Conservation (phyloP, 2,329 filamentous ascomycete genomes). For the Cercospora sp. region DNA sequence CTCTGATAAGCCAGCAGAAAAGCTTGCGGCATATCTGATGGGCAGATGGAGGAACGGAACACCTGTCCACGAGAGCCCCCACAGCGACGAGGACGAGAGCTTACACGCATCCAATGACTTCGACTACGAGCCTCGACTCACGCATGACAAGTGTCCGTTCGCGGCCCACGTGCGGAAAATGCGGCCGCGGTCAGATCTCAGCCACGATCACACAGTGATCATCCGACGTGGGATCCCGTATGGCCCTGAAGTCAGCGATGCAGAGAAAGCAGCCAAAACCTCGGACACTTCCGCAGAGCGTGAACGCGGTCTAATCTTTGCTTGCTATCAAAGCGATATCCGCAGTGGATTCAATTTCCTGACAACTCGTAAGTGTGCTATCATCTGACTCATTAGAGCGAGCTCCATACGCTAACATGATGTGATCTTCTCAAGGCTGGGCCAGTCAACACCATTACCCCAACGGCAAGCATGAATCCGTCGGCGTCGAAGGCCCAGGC, state of each 20-base stretch:
- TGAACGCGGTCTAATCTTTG: constrained; percentile 12
- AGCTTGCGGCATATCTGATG: constrained; percentile 13
- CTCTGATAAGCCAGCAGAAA: constrained; percentile 12
- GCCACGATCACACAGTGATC: constrained; percentile 9
- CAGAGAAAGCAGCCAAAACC: constrained; percentile 9
- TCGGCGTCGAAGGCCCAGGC: constrained; percentile 10
- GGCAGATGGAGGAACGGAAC: constrained; percentile 14
- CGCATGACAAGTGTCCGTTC: constrained; percentile 10
- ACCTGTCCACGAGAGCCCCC: constrained; percentile 10
- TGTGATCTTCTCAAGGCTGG: constrained; percentile 9
- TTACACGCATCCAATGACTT: constrained; percentile 11
- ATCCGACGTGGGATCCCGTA: constrained; percentile 9
- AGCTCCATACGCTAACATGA: not conserved
- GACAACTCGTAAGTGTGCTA: constrained; percentile 14
- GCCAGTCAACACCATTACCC: constrained; percentile 12
- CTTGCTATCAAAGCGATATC: constrained; percentile 12
- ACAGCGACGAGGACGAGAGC: constrained; percentile 12
- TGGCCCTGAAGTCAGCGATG: constrained; percentile 12
- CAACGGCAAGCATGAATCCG: constrained; percentile 7
- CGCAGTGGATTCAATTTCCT: constrained; percentile 13
- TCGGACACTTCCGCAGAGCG: constrained; percentile 12
- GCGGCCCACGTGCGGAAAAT: constrained; percentile 10
- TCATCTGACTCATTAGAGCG: constrained; percentile 2
- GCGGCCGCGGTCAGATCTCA: constrained; percentile 9
- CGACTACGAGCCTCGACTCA: constrained; percentile 8